Percentiles rank a stretch among this genome's conserved stretches.
phyloP scores from a whole-genome alignment of 768 basidiomycete genomes.

The Calocybe indica region DNA sequence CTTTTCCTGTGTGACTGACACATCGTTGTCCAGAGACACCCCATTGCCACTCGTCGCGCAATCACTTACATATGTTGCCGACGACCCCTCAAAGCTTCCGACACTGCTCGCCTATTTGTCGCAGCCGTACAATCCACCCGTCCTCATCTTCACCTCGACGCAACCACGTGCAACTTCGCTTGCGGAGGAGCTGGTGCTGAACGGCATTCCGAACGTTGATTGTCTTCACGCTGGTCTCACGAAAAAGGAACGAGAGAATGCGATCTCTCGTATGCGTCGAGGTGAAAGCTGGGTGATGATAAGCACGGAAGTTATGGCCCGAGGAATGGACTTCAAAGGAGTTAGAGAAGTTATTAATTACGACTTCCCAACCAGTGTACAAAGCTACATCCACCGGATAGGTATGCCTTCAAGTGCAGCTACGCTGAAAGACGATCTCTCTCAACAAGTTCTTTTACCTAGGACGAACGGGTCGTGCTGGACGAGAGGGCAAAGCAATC shows the following conservation, averaged over 20 bases:
- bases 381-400: constrained; percentile 95
- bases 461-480: constrained; percentile 95
- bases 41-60: constrained; percentile 90
- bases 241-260: constrained; percentile 82
- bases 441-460: constrained; percentile 5
- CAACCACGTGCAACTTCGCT: constrained; percentile 82
- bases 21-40: constrained; percentile 61
- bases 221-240: constrained; percentile 89
- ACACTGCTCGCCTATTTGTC: constrained; percentile 77
- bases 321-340: constrained; percentile 98
- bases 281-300: constrained; percentile 95
- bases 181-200: constrained; percentile 75
- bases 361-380: constrained; percentile 93
- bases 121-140: constrained; percentile 82
- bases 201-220: constrained; percentile 77
- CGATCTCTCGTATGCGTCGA: constrained; percentile 75
- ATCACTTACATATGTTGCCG: constrained; percentile 84
- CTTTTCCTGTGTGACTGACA: constrained; percentile 2
- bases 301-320: constrained; percentile 94
- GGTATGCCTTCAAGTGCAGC: constrained; percentile 35
- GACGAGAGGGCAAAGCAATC: constrained; percentile 85
- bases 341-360: constrained; percentile 93
- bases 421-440: background rate
- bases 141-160: constrained; percentile 86
- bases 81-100: constrained; percentile 91